Conservation (phyloP, 148 eudicot species). For the Bassia scoparia region DNA sequence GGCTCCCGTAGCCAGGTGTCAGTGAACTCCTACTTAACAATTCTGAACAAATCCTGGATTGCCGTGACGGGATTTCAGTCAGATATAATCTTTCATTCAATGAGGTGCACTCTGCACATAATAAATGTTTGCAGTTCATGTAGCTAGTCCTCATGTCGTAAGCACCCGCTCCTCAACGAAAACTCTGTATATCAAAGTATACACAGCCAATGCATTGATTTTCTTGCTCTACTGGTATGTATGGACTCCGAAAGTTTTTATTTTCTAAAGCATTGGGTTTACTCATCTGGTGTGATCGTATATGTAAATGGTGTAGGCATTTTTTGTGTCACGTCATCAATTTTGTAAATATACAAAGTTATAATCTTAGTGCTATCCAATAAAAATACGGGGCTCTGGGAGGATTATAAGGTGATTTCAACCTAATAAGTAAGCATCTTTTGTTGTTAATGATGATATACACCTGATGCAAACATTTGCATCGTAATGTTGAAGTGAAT, state of each 20-base stretch:
- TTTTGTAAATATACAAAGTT: slow-evolving; percentile 18
- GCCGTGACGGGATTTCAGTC: neutral
- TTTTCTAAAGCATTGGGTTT: slow-evolving; percentile 17
- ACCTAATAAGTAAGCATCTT: neutral
- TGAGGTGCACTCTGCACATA: neutral
- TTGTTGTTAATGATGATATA: neutral
- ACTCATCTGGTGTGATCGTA: slow-evolving; percentile 17
- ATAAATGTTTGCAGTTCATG: slow-evolving; percentile 3
- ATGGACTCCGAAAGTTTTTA: slow-evolving; percentile 4
- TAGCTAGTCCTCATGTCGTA: slow-evolving; percentile 26
- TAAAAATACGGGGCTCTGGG: neutral
- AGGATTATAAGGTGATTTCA: neutral
- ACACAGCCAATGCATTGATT: slow-evolving; percentile 25
- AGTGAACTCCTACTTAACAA: slow-evolving; percentile 7
- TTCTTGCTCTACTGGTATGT: slow-evolving; percentile 5
- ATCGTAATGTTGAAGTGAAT: neutral
- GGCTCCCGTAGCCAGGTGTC: slow-evolving; percentile 44
- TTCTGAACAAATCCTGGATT: neutral
- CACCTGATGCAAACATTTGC: neutral
- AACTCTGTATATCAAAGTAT: slow-evolving; percentile 27
- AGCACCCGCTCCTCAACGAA: slow-evolving; percentile 16
- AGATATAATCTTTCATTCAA: neutral
- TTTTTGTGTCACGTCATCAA: slow-evolving; percentile 23
- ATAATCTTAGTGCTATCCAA: slow-evolving; percentile 7
- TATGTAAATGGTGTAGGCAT: slow-evolving; percentile 23